Base-by-base conservation (phyloP, 345 rosid genomes). In the Brassica cretica region DNA sequence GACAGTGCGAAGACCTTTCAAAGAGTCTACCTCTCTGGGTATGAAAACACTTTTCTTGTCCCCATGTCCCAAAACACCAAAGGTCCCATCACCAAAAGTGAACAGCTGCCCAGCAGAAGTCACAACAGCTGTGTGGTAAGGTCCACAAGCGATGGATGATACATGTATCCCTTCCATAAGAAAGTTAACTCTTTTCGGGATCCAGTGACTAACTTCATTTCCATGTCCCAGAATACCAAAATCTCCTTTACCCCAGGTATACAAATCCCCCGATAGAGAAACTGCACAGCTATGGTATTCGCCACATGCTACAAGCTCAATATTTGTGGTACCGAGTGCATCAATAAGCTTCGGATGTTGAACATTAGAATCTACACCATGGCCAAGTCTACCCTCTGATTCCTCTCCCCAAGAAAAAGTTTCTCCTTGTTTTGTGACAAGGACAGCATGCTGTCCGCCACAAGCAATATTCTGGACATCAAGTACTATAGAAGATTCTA, bases 11-110 rank as follows among this genome's bases (percentile, higher is more conserved):
- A 88, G 86, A 41, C 88, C 93, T 73, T 82, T 84, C 70, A 91
- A 83, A 24, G 85, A 82, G 61, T 87, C 87, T 33, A 91, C 93
- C 84, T 91, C 93, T 76, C 91, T 88, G 0, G 97, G 97, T 65
- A 81, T 21, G 66, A 75, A 72, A 55, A 77, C 82, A 77, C 89
- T 89, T 62, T 68, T 78, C 16, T 67, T 81, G 79, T 91, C 93
- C 49, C 92, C 93, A 75, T 91, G 93, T 41, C 97, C 97, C 81
- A 91, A 76, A 70, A 83, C 93, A 64, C 96, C 92, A 77, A 91
- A 91, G 65, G 96, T 87, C 39, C 96, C 96, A 83, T 91, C 93
- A 6, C 96, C 93, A 84, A 89, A 91, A 64, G 96, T 91, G 71
- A 88, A 89, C 81, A 91, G 78, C 78, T 86, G 86, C 49, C 96